Evolutionary conservation across 1,139 yeast species (phyloP), one percentile per base, ranked within the genome.

Genomic region (Protomyces macrosporus): DNA sequence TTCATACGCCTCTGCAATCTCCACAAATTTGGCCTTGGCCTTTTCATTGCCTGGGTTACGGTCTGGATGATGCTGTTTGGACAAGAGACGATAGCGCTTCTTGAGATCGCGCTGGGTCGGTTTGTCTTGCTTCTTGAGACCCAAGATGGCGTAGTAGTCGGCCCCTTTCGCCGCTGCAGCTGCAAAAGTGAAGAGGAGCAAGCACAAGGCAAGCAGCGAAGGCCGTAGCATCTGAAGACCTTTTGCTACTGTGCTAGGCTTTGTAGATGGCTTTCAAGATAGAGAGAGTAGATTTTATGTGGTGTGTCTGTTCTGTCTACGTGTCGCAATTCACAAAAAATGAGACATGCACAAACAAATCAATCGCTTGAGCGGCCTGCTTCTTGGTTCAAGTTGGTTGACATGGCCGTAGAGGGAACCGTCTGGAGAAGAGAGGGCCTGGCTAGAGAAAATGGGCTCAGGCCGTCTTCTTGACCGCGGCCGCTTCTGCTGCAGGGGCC

Each of bases 41-140:
- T 82, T 86, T 32, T 88, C 93, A 69, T 86, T 84, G 6, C 85
- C 86, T 4, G 84, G 87, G 72, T 93, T 93, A 77, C 95, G 93
- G 75, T 93, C 98, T 0, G 98, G 98, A 73, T 93, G 98, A 75
- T 83, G 90, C 72, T 88, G 89, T 74, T 90, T 87, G 69, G 95
- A 86, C 68, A 93, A 78, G 67, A 84, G 83, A 69, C 97, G 78
- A 75, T 91, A 93, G 0, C 98, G 97, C 67, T 85, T 83, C 73
- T 89, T 90, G 77, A 93, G 88, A 66, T 91, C 62, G 51, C 62
- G 39, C 45, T 50, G 36, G 3, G 56, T 36, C 16, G 62, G 62
- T 16, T 58, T 58, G 56, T 40, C 56, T 16, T 37, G 32, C 53
- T 58, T 58, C 39, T 52, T 58, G 36, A 58, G 56, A 35, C 62